Evolutionary conservation across 495 filamentous ascomycete genomes (phyloP).

Genomic region (Rostrohypoxylon terebratum): DNA sequence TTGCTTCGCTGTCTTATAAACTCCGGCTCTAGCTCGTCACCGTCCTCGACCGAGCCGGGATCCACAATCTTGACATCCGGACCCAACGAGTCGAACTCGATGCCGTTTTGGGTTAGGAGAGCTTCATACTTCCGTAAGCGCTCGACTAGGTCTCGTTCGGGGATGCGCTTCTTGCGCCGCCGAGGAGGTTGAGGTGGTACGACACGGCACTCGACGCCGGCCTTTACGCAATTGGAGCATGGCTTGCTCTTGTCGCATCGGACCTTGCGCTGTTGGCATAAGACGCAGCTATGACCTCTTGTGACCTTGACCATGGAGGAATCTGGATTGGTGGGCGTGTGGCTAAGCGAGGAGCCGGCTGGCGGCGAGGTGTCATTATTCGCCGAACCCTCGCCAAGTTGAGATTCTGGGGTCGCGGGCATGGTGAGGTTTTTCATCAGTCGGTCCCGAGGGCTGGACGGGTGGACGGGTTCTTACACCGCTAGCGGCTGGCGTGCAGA

Average conservation of each 20-base stretch:
- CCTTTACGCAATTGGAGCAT: constrained; percentile 74
- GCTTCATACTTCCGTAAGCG: constrained; percentile 67
- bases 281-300: constrained; percentile 69
- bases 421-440: constrained; percentile 43
- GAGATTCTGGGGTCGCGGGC: constrained; percentile 52
- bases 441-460: constrained; percentile 48
- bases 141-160: constrained; percentile 63
- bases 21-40: constrained; percentile 62
- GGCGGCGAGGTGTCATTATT: constrained; percentile 50
- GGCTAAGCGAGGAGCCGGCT: constrained; percentile 52
- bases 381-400: constrained; percentile 46
- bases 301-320: constrained; percentile 62
- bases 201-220: constrained; percentile 68
- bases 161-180: constrained; percentile 68
- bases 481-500: constrained; percentile 33
- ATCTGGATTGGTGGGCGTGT: constrained; percentile 47
- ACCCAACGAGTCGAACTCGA: constrained; percentile 59
- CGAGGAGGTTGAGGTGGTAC: constrained; percentile 69
- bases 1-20: constrained; percentile 51
- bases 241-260: constrained; percentile 73
- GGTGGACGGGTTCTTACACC: constrained; percentile 40
- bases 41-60: constrained; percentile 57
- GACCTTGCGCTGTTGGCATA: constrained; percentile 76
- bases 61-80: constrained; percentile 57
- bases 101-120: constrained; percentile 63